These are phyloP conservation scores for Leptosphaerulina australis DNA, from an alignment of 2,329 filamentous ascomycete genomes.

Conservation along the genomic window DNA sequence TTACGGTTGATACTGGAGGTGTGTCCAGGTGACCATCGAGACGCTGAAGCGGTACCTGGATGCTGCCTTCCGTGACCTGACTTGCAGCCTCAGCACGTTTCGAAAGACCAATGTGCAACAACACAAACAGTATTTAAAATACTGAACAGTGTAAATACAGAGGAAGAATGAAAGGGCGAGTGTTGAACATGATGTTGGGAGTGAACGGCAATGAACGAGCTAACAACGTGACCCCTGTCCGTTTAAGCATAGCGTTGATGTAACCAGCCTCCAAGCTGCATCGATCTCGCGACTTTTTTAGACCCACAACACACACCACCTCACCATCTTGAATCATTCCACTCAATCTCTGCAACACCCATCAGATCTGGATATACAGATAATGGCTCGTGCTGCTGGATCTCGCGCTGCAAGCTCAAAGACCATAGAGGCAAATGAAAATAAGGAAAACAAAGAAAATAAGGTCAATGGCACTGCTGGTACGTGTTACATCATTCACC, in stretches of 20 bases:
- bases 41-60: conserved; percentile 18
- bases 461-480: conserved; percentile 38
- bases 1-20: conserved; percentile 8
- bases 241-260: conserved; percentile 18
- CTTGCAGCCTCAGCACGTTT: background rate
- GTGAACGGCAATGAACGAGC: conserved; percentile 14
- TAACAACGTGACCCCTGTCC: conserved; percentile 15
- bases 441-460: conserved; percentile 18
- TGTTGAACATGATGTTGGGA: background rate
- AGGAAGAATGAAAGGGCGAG: background rate
- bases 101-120: background rate
- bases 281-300: conserved; percentile 23
- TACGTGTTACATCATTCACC: conserved; percentile 29
- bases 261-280: conserved; percentile 10
- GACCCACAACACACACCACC: conserved; percentile 38
- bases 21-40: conserved; percentile 26
- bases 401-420: conserved; percentile 39
- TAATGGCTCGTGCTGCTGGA: conserved; percentile 39
- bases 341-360: conserved; percentile 24
- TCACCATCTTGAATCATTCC: conserved; percentile 20
- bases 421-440: conserved; percentile 34
- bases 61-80: conserved; percentile 2
- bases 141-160: background rate
- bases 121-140: background rate
- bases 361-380: conserved; percentile 18